Evolutionary conservation across 257 asterid genomes (phyloP), one percentile per base, ranked within the genome.

Genomic region (Solanum virginianum): DNA sequence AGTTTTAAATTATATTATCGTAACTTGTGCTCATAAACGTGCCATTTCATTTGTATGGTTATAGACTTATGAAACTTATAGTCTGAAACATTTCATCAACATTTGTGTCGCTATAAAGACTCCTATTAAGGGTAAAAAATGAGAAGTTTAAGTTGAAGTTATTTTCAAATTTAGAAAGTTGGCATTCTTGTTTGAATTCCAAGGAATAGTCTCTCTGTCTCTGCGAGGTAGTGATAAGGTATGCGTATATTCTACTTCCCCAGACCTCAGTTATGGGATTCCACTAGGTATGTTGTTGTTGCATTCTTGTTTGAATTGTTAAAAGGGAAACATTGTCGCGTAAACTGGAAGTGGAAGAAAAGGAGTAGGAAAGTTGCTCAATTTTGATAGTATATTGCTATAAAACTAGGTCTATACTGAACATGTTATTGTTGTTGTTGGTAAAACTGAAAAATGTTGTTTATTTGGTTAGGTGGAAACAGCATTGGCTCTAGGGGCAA

Each of bases 401-500:
- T 10, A 71, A 10, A 3, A 20, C 4, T 24, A 51, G n/a, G 41
- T 4, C 8, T 60, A n/a, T n/a, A 22, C 4, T 22, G 4, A 60
- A 5, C 10, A 60, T 36, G 41, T 36, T 36, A 5, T 36, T 22
- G 68, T 60, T n/a, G 15, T 57, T 60, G 51, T 47, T 47, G 0
- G 0, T 22, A 18, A 57, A 57, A 79, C 82, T 79, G 6, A 53
- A 53, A 26, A 26, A 29, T 51, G 2, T 26, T 0, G 3, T 53
- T 69, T 12, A 12, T 59, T 14, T 85, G 13, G 17, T 13, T 80
- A 95, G 99, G 99, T 96, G 20, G 99, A 96, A 87, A 96, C 99
- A 2, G 98, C 98, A 4, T 84, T 96, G 26, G 98, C 99, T 13
- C 92, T 96, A 0, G 99, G 99, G 65, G 99, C 99, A 4, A 96